Evolutionary conservation across 805 yeast genomes (phyloP), one percentile per base, ranked within the genome.

Genomic region (Yarrowia divulgata): DNA sequence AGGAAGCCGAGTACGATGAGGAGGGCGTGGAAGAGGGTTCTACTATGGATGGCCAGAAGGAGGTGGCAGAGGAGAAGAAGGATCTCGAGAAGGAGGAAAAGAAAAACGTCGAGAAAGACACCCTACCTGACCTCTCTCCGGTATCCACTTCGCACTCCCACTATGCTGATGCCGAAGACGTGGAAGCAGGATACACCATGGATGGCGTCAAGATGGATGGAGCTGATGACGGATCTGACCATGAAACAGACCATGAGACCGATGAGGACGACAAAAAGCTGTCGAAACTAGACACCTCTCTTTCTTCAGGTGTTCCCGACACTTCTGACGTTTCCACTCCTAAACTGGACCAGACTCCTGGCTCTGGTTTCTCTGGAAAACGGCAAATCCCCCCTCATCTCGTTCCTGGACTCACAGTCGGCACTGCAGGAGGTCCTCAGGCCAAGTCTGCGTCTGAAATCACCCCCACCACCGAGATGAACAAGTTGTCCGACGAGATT

Each of bases 151-250:
- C 46, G 8, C 63, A 57, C 7, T 40, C 16, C 72, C 78, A 29
- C 57, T 76, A 60, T 8, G 66, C 48, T 1, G 45, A 19, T 23
- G 69, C 39, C 7, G 70, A 66, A 8, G 70, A 48, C 8, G 71
- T 43, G 16, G 55, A 58, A 23, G 62, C 42, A 35, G 42, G 49
- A 39, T 32, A 62, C 40, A 37, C 69, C 12, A 46, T 37, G 43
- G 50, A 57, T 13, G 54, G 50, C 2, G 64, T 60, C 35, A 58
- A 68, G 46, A 49, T 49, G 39, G 66, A 64, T 12, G 66, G 58
- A 45, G 10, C 40, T 55, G 63, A 29, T 16, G 63, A 29, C 8
- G 68, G 52, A 39, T 37, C 52, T 57, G 66, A 43, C 13, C 37
- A 34, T 14, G 66, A 57, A 10, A 57, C 60, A 8, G 60, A 54